Base-by-base conservation (phyloP, 140 eudicot species). In the Flaveria floridana region DNA sequence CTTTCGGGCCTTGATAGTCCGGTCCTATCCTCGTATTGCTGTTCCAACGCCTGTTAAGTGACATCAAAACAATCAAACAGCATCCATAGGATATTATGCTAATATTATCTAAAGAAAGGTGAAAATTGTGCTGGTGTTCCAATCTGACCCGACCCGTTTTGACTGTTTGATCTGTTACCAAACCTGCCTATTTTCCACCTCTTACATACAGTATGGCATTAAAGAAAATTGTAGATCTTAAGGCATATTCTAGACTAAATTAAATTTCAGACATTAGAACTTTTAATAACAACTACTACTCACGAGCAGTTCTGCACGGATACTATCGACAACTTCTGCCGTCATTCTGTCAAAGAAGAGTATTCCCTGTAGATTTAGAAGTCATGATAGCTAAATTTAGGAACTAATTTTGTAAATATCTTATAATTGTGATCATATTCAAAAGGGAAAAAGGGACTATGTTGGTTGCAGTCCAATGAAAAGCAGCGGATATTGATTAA, bases 321-420 rank as follows among this genome's bases (percentile, higher is more conserved):
- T 86, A 41, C 80, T 83, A 67, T 93, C 89, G 4, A 91, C 91
- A 81, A 91, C 95, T 74, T 87, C 89, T 44, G 86, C 90, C 26
- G 88, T 84, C 99, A 94, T 94, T 73, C 88, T 86, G 71, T 94
- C 99, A 76, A 94, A 90, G 83, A 94, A 94, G 59, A 94, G 90
- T 65, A 82, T 52, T 6, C 99, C 98, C 98, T 93, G 92, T 70
- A 80, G 61, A 16, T 20, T 57, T 63, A 6, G 53, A 70, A 46
- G 34, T 47, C 71, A 47, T 18, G 48, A 42, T 21, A 47, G 13
- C 56, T 8, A 75, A 10, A 48, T 39, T 50, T 57, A 63, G 39
- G 72, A 64, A 71, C 73, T 48, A 53, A 34, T 30, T 7, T 9
- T 23, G 65, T 81, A 74, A 68, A 48, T 21, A 37, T 44, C 25